Evolutionary conservation across 257 asterid genomes (phyloP).

Genomic region (Scutellaria minor): DNA sequence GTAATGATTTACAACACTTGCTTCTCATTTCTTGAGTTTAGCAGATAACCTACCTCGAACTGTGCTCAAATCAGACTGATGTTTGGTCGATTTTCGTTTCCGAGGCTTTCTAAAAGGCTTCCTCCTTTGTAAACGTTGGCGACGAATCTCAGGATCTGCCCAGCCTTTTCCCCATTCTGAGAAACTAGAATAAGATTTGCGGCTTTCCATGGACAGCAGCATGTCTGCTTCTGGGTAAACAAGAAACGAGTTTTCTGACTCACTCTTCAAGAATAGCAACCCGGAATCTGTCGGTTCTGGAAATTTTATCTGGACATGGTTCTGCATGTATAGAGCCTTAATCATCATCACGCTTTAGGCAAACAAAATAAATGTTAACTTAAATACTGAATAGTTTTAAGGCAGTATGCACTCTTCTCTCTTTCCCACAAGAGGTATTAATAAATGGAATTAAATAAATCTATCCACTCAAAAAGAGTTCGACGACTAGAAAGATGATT

Average conservation of each 20-base stretch:
- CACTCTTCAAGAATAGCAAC: constrained; percentile 50
- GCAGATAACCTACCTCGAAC: constrained; percentile 76
- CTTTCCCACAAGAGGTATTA: not conserved
- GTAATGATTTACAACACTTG: no score
- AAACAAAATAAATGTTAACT: no score
- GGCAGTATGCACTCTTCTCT: no score
- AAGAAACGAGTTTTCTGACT: constrained; percentile 44
- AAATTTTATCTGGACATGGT: constrained; percentile 56
- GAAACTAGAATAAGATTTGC: constrained; percentile 61
- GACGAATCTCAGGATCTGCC: constrained; percentile 85
- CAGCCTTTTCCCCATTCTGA: constrained; percentile 87
- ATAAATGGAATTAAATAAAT: constrained; percentile 2
- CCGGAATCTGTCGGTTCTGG: constrained; percentile 65
- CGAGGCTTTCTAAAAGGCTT: constrained; percentile 43
- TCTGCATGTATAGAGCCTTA: constrained; percentile 39
- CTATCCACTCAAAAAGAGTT: constrained; percentile 14
- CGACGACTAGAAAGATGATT: constrained; percentile 7
- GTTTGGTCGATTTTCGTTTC: constrained; percentile 44
- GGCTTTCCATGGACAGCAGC: constrained; percentile 49
- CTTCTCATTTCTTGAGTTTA: constrained; percentile 48
- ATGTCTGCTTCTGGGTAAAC: constrained; percentile 80
- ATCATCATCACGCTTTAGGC: no score
- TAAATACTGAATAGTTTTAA: no score
- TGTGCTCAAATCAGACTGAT: constrained; percentile 45
- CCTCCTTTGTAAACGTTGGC: constrained; percentile 58